Percentiles rank a stretch among this genome's conserved stretches.
Evolutionary conservation across 768 basidiomycete genomes (phyloP).

Genomic region (Coprinopsis cinerea): DNA sequence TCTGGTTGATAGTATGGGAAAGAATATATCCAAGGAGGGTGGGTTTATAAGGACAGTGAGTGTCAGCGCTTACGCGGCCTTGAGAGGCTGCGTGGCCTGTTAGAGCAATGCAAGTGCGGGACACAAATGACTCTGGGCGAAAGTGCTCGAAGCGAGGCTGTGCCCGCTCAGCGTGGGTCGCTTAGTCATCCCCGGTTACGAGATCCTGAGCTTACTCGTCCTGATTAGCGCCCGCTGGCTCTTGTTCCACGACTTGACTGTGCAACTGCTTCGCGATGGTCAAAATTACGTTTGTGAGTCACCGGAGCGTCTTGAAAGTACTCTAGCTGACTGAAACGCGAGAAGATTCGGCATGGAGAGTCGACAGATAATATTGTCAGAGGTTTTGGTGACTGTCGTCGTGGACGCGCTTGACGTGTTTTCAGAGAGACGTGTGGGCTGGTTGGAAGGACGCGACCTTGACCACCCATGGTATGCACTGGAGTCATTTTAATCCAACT

Average conservation of each 20-base stretch:
- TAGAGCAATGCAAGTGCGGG: not conserved
- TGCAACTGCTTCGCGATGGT: constrained; percentile 21
- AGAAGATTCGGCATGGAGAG: constrained; percentile 78
- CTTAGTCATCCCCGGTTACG: not conserved
- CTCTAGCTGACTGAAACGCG: no score
- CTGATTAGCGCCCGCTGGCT: not conserved
- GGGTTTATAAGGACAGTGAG: constrained; percentile 1
- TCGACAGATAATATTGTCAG: constrained; percentile 70
- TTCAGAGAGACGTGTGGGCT: constrained; percentile 49
- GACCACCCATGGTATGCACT: constrained; percentile 70
- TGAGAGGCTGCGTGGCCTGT: not conserved
- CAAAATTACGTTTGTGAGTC: constrained; percentile 37
- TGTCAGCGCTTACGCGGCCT: constrained; percentile 16
- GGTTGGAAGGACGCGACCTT: constrained; percentile 72
- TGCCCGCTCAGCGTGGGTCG: not conserved
- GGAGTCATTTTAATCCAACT: no score
- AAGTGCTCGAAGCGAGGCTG: constrained; percentile 3
- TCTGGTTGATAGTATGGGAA: not conserved
- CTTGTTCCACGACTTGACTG: no score
- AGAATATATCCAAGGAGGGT: constrained; percentile 7
- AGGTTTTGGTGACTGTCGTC: constrained; percentile 10
- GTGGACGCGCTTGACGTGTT: not conserved
- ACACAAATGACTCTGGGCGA: not conserved
- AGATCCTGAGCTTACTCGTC: not conserved
- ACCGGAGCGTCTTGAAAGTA: not conserved